phyloP scores from a whole-genome alignment of 116 monocot genomes.

The Thalassia testudinum region DNA sequence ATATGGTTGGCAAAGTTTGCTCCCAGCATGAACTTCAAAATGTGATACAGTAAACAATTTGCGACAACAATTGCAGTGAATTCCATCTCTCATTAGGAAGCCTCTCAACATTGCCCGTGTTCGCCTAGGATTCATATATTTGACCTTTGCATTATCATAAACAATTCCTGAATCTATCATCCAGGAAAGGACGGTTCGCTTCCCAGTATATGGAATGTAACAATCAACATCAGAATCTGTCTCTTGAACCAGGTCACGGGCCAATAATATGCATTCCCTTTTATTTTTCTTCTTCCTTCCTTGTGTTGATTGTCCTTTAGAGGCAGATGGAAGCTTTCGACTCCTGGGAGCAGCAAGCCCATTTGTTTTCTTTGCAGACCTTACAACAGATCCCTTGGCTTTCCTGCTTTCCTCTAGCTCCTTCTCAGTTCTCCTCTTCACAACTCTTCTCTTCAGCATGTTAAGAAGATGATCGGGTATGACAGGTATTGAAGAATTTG shows the following conservation, averaged over 20 bases:
- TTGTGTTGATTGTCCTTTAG: neutral
- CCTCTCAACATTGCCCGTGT: constrained; percentile 38
- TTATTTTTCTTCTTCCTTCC: constrained; percentile 11
- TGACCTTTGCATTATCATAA: constrained; percentile 39
- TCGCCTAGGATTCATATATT: constrained; percentile 54
- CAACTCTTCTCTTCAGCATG: constrained; percentile 35
- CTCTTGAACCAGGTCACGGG: neutral
- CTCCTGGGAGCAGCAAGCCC: neutral
- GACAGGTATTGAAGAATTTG: constrained; percentile 5
- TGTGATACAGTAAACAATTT: constrained; percentile 39
- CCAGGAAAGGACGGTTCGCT: constrained; percentile 61
- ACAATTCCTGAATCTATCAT: constrained; percentile 69
- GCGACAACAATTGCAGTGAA: constrained; percentile 62
- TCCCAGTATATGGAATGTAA: constrained; percentile 42
- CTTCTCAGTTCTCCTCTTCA: constrained; percentile 13
- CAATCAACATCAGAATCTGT: constrained; percentile 2
- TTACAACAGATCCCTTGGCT: neutral
- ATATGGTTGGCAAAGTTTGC: constrained; percentile 43
- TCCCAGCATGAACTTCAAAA: constrained; percentile 82
- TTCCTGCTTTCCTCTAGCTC: neutral
- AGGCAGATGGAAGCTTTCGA: neutral
- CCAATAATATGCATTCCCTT: constrained; percentile 20
- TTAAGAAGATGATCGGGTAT: constrained; percentile 20
- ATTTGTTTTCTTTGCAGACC: constrained; percentile 5
- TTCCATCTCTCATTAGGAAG: constrained; percentile 52